Conservation (phyloP, 805 yeast genomes). For the Metahyphopichia silvanorum region DNA sequence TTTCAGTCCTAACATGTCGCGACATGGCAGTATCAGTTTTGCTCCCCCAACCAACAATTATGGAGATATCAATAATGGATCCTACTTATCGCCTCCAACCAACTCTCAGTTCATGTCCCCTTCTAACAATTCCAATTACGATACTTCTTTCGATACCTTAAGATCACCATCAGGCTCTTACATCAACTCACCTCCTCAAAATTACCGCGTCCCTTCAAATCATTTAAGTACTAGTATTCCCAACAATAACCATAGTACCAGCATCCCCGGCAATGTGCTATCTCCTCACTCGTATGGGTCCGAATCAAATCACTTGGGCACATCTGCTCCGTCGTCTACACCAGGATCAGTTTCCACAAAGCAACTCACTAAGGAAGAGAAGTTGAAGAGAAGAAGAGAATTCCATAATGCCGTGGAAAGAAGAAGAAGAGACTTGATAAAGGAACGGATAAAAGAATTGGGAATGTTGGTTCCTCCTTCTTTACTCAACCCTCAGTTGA, state of each 20-base stretch:
- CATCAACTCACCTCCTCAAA: conserved; percentile 37
- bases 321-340: conserved; percentile 25
- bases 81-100: conserved; percentile 34
- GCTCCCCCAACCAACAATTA: conserved; percentile 16
- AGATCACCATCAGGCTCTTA: conserved; percentile 33
- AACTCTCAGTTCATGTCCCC: conserved; percentile 32
- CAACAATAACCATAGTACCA: conserved; percentile 14
- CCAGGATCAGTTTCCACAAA: conserved; percentile 24
- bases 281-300: too few species aligned
- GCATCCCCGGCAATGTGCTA: conserved; percentile 22
- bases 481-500: conserved; percentile 46
- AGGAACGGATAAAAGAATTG: conserved; percentile 81
- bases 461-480: conserved; percentile 80
- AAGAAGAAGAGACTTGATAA: conserved; percentile 84
- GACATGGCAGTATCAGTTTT: conserved; percentile 30
- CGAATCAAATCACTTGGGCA: conserved; percentile 22
- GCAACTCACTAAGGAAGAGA: conserved; percentile 59
- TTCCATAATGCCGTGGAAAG: conserved; percentile 94
- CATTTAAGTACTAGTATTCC: conserved; percentile 5
- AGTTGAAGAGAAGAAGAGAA: conserved; percentile 74
- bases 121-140: conserved; percentile 17
- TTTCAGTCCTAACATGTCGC: conserved; percentile 27
- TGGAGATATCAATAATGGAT: conserved; percentile 21
- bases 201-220: conserved; percentile 9
- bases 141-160: conserved; percentile 32